A percentile compares a stretch with the other conserved stretches of the same genome.
Evolutionary conservation across 1,284 basidiomycete genomes (phyloP).

Genomic region (Amylostereum areolatum): DNA sequence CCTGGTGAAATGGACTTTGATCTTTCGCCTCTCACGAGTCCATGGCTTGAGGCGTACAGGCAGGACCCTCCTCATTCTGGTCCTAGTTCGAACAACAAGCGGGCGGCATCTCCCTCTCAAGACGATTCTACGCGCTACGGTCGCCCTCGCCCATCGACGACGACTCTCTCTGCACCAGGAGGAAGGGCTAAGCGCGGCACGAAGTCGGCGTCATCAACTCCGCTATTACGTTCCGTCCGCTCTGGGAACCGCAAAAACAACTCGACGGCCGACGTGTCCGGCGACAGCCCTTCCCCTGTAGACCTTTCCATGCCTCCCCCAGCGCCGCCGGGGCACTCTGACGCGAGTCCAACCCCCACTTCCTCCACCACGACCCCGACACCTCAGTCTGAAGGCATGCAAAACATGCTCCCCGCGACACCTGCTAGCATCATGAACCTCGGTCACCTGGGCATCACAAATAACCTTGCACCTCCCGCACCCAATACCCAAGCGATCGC

Average conservation of each 20-base stretch:
- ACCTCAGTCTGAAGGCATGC: conserved; percentile 12
- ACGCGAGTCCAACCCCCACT: conserved; percentile 23
- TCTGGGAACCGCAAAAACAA: conserved; percentile 30
- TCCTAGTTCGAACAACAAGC: conserved; percentile 18
- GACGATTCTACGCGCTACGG: conserved; percentile 32
- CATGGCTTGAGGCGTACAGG: conserved; percentile 58
- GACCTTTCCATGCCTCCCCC: conserved; percentile 83
- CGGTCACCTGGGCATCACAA: conserved; percentile 49
- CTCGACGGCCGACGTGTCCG: conserved; percentile 27
- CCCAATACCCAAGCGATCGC: conserved; percentile 11
- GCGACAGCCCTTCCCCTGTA: conserved; percentile 75
- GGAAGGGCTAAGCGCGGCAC: conserved; percentile 32
- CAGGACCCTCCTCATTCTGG: conserved; percentile 10
- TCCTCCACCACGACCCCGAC: conserved; percentile 13
- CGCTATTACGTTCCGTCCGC: conserved; percentile 43
- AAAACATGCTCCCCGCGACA: conserved; percentile 68
- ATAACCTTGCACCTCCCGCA: conserved; percentile 29
- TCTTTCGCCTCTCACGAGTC: conserved; percentile 70
- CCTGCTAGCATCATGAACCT: conserved; percentile 87
- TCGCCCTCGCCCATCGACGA: conserved; percentile 39
- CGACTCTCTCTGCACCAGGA: conserved; percentile 10
- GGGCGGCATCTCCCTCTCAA: conserved; percentile 25
- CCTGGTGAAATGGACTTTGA: conserved; percentile 59
- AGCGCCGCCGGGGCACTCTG: conserved; percentile 33
- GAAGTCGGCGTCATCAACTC: conserved; percentile 58